Evolutionary conservation across 139 green algal species (phyloP), one percentile per base, ranked within the genome.

Genomic region (Yamagishiella unicocca): DNA sequence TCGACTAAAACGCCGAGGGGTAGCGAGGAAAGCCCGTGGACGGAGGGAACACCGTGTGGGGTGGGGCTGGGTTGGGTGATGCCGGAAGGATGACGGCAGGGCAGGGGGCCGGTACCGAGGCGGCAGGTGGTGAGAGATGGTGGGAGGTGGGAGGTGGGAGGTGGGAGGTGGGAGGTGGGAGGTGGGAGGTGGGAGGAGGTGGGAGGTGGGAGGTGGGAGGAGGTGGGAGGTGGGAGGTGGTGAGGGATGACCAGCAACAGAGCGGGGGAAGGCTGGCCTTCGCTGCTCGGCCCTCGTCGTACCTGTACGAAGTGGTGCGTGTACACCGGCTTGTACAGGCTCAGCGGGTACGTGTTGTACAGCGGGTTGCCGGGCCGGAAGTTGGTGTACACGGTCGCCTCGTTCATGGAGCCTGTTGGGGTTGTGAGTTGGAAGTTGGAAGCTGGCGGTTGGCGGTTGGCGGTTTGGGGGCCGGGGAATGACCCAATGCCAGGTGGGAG

Each of bases 221-320:
- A 27, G 17, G 58, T n/a, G 29, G 31, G 58, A 6, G 31, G 17
- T 68, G 58, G 19, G 17, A 68, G 22, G 58, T 68, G 31, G 58
- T 17, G 9, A 6, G 22, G 58, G 19, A 68, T n/a, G 22, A 22
- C 19, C 19, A 35, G 22, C 22, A 68, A 22, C 19, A 27, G 19
- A 68, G 22, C 19, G 17, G 22, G 58, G 6, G 58, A 29, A 27
- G 31, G 58, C 58, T 17, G 19, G 22, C 19, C 29, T 6, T 9
- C 6, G 19, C 29, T 68, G 58, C 19, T 58, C 50, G 50, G 50
- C 50, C 50, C 14, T 17, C 17, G 50, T 58, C 25, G 38, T 25
- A 84, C 77, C 77, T 87, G 82, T 8, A 87, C 67, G 37, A 81
- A 87, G 66, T 80, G 67, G 67, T 87, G 46, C 9, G 82, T 87